Base-by-base conservation (phyloP, 2,329 filamentous ascomycete genomes). In the Sporothrix sp. region DNA sequence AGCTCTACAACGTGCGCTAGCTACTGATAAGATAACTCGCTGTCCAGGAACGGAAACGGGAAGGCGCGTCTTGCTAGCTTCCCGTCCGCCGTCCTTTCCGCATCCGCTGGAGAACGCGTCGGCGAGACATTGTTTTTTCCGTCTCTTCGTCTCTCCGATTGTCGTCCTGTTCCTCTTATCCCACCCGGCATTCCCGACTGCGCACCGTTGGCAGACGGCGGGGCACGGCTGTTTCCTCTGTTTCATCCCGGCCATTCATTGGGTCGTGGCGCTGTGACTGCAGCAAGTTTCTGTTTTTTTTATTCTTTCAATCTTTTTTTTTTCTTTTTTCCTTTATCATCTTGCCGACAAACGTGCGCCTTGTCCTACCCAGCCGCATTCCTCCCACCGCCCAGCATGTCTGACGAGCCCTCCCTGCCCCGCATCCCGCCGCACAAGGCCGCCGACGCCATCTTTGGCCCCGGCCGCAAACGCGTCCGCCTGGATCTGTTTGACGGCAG, bases 391-490 rank as follows among this genome's bases (percentile, higher is more conserved):
- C 35, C 27, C 37, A 14, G 9, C 33, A 57, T 57, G 56, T 30
- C 51, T 16, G 56, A 57, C 49, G 56, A 57, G n/a, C 56, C 56
- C 7, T 44, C 54, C 1, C 51, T 57, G 10, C 56, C 56, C 11
- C 52, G 47, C 10, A 53, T 57, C 13, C 52, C 56, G n/a, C 43
- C 49, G 4, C 42, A 52, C 48, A 54, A 52, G 38, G 54, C 51
- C 2, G 54, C 48, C 28, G 51, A 49, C 10, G 52, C 52, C 36
- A 38, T 56, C 37, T 53, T 57, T 20, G 52, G 56, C 18, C 49
- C 50, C 2, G 40, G 51, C 5, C 54, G 54, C 23, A 56, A 55
- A 23, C 54, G 56, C 25, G 49, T 20, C 20, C 54, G 54, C 4
- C 21, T 54, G 2, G 52, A 44, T 21, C 39, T 42, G 14, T 27